Evolutionary conservation across 2,329 filamentous ascomycete species (phyloP).

Genomic region (Sporothrix phasma): DNA sequence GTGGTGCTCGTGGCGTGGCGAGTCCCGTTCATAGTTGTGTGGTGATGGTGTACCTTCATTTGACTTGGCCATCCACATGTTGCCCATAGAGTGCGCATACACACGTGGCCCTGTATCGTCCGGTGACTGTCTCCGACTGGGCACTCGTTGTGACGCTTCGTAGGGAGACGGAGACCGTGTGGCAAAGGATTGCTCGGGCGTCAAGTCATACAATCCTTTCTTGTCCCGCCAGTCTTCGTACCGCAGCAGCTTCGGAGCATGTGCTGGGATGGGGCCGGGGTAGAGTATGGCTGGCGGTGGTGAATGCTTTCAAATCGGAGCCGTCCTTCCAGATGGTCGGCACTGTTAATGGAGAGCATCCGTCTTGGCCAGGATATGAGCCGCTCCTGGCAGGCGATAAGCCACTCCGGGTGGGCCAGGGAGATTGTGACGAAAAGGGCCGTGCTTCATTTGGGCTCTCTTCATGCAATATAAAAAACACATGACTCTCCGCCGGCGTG

Average conservation of each 20-base stretch:
- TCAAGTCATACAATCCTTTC: not conserved
- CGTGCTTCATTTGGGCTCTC: not conserved
- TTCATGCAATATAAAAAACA: slow-evolving; percentile 12
- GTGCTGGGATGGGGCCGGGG: not conserved
- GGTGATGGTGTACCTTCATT: not conserved
- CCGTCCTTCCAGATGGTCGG: slow-evolving; percentile 11
- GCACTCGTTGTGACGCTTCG: not conserved
- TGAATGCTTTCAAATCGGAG: slow-evolving; percentile 9
- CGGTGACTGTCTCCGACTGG: not conserved
- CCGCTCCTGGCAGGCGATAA: no score
- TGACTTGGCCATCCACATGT: not conserved
- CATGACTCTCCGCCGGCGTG: not conserved
- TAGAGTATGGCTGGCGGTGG: not conserved
- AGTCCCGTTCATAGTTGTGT: not conserved
- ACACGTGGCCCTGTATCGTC: not conserved
- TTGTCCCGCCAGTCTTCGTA: slow-evolving; percentile 3
- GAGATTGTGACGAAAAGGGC: slow-evolving; percentile 1
- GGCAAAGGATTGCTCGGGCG: not conserved
- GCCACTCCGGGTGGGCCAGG: not conserved
- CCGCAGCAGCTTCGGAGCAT: not conserved
- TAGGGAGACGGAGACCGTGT: not conserved
- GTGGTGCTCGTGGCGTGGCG: not conserved
- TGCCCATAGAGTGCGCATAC: not conserved
- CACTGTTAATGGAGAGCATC: not conserved
- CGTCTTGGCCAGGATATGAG: not conserved